Percentiles rank a stretch among this genome's conserved stretches.
Conservation (phyloP, 768 basidiomycete species). For the Dictyophora rubrovolvata region DNA sequence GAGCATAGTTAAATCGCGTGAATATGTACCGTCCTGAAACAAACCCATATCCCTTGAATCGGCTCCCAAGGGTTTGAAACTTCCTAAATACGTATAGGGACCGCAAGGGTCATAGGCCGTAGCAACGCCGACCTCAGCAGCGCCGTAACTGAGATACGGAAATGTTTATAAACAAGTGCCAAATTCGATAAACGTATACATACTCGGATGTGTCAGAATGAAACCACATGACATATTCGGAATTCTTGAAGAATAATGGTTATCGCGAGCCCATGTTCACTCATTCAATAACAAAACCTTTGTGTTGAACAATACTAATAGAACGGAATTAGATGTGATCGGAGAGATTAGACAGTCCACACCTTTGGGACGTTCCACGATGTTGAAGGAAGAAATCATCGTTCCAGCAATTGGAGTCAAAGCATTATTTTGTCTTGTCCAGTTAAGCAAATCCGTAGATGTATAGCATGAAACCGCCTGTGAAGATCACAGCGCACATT, state of each 20-base stretch:
- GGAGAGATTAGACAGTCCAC: neutral
- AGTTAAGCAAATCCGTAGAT: slow-evolving; percentile 43
- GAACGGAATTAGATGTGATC: neutral
- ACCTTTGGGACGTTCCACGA: slow-evolving; percentile 60
- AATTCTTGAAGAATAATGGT: slow-evolving; percentile 28
- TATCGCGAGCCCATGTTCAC: neutral
- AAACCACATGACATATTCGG: slow-evolving; percentile 65
- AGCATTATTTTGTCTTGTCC: slow-evolving; percentile 51
- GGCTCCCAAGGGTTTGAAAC: slow-evolving; percentile 47
- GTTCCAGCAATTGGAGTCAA: slow-evolving; percentile 43
- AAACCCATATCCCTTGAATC: slow-evolving; percentile 52
- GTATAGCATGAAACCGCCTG: slow-evolving; percentile 2
- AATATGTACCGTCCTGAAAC: slow-evolving; percentile 41
- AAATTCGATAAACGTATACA: slow-evolving; percentile 13
- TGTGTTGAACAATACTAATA: slow-evolving; percentile 42
- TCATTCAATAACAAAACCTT: slow-evolving; percentile 22
- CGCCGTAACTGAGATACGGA: slow-evolving; percentile 40
- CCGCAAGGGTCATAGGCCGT: slow-evolving; percentile 50
- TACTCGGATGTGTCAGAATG: slow-evolving; percentile 54
- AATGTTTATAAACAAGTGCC: neutral
- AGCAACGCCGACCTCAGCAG: slow-evolving; percentile 54
- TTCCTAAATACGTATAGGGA: slow-evolving; percentile 45
- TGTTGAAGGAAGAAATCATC: slow-evolving; percentile 45
- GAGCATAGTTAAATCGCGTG: neutral
- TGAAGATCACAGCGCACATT: too few species aligned